Evolutionary conservation across 495 filamentous ascomycete species (phyloP), one percentile per base, ranked within the genome.

Genomic region (Penicillium longicatenatum): DNA sequence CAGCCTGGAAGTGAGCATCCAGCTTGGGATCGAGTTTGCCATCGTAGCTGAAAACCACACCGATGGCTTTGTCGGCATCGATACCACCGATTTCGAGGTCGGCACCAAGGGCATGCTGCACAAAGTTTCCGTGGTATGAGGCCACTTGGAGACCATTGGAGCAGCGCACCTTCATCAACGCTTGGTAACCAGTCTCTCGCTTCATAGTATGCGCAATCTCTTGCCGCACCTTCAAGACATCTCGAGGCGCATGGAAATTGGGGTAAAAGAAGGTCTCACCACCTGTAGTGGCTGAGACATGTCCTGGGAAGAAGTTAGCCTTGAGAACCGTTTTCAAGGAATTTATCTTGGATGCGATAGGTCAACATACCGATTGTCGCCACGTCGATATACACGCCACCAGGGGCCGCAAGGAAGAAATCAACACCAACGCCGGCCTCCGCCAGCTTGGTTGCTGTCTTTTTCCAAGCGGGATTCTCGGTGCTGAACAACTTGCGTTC

Each of bases 121-220:
- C 81, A 64, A 98, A 98, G 75, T 98, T 98, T 55, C 94, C 94
- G 62, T 95, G 90, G 68, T 98, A 99, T 29, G 86, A 84, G 19
- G 91, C 87, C 16, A 99, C 90, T 73, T 99, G 94, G 29, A 99
- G 83, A 16, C 94, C 94, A 67, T 95, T 98, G 8, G 92, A 96
- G 74, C 94, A 99, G 44, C 94, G 88, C 51, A 98, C 94, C 79
- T 99, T 99, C 92, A 99, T 94, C 63, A 98, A 81, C 8, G 92
- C 91, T 75, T 97, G 93, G 68, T 93, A 99, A 26, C 94, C 94
- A 17, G 93, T 96, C 69, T 97, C 93, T 57, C 94, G 81, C 2
- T 86, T 91, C n/a, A 96, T 85, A 7, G 89, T 87, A 66, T 97
- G 94, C 54, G 86, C 82, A 61, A 99, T 82, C 71, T 99, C 94